A percentile compares a stretch with the other conserved stretches of the same genome.
phyloP scores from a whole-genome alignment of 2,329 filamentous ascomycete species.

The Monosporascus sp. region DNA sequence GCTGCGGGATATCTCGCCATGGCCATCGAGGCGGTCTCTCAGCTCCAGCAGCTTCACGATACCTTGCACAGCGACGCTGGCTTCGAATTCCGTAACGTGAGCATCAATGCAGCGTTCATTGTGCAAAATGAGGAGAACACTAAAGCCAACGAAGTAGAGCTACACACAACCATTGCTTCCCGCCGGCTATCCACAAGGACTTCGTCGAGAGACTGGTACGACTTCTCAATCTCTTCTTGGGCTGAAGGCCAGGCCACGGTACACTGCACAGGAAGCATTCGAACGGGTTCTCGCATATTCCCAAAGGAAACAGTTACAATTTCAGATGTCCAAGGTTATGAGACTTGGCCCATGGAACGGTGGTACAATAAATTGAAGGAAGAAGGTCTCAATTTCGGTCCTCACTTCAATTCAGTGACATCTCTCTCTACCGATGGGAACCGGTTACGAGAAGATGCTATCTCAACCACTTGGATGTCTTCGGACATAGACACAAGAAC shows the following conservation, averaged over 20 bases:
- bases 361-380: slow-evolving; percentile 14
- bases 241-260: slow-evolving; percentile 1
- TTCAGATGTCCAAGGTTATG: background rate
- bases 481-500: background rate
- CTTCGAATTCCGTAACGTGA: slow-evolving; percentile 1
- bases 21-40: background rate
- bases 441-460: background rate
- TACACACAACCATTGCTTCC: slow-evolving; percentile 8
- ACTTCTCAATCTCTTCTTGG: slow-evolving; percentile 14
- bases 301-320: background rate
- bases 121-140: slow-evolving; percentile 1
- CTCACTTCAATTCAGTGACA: slow-evolving; percentile 6
- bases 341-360: background rate
- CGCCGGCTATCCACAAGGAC: slow-evolving; percentile 3
- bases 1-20: too few species aligned
- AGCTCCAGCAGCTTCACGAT: background rate
- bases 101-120: background rate
- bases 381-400: slow-evolving; percentile 6
- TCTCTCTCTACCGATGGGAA: slow-evolving; percentile 3
- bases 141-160: background rate
- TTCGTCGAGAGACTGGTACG: slow-evolving; percentile 7
- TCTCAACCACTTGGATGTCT: background rate
- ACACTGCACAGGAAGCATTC: slow-evolving; percentile 13
- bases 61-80: background rate
- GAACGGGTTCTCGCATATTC: background rate